Base-by-base conservation (phyloP, 768 basidiomycete species). In the Steccherinum ochraceum region DNA sequence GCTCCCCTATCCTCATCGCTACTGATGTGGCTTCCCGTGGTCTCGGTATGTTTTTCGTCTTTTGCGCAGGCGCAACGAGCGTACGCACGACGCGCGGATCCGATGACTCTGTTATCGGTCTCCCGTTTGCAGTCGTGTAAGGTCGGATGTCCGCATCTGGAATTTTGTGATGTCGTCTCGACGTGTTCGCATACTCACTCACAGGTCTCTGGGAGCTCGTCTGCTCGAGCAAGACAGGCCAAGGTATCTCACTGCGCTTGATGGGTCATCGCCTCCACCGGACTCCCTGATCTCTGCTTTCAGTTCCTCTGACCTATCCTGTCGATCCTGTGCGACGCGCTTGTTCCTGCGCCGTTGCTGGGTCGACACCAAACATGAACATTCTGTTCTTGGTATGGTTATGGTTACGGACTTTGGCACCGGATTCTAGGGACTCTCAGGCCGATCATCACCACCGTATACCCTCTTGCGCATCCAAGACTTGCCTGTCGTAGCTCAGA, bases 11-110 rank as follows among this genome's bases (percentile, higher is more conserved):
- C 68, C 79, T 99, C 65, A 91, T 98, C 64, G 96, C 96, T 72
- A 98, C 96, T 60, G 96, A 97, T 69, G 95, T 99, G 63, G 96
- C 95, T 54, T 96, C 93, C 67, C 94, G 95, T 83, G 95, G 95
- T 81, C 84, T 99, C 67, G 96, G 96, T 98, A 87, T 77, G 95
- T 93, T 62, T 64, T 66, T 56, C 64, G 65, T 76, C 61, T 67
- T 67, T 64, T 62, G 61, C 50, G 56, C 72, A 75, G 75, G 79
- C 74, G 78, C 77, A 76, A 58, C 64, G 61, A 62, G 64, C 44
- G 52, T 56, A 51, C 45, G 59, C 56, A 52, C 54, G 54, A 62
- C 59, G 64, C 58, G 63, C 62, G n/a, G n/a, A n/a, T n/a, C 40
- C 47, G 24, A 42, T 49, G 46, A 50, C 24, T 35, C 7, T 35